Percentiles rank a stretch among this genome's conserved stretches.
phyloP scores from a whole-genome alignment of 306 rosid genomes.

The Quercus bicolor region DNA sequence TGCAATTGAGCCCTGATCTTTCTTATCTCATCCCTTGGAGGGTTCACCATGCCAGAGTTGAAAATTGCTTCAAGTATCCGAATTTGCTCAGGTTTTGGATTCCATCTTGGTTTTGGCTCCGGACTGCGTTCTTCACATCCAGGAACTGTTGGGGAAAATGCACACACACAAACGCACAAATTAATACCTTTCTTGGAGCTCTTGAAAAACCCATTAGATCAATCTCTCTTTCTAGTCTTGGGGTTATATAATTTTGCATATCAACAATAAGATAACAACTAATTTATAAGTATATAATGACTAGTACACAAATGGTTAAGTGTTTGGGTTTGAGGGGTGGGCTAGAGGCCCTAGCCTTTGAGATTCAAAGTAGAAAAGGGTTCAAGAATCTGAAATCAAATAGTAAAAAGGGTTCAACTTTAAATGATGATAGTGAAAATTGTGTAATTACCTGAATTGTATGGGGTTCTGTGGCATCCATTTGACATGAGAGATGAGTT shows the following conservation, averaged over 20 bases:
- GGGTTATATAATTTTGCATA: too few relatives aligned
- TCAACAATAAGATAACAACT: too few relatives aligned
- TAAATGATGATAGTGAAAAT: neutral
- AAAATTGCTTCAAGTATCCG: conserved; percentile 84
- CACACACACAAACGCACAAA: neutral
- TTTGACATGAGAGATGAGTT: conserved; percentile 55
- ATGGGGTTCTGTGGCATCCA: conserved; percentile 61
- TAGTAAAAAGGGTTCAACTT: neutral
- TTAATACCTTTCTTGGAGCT: neutral
- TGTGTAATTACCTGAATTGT: conserved; percentile 46
- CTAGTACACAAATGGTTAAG: too few relatives aligned
- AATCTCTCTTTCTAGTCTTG: too few relatives aligned
- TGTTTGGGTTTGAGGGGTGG: too few relatives aligned
- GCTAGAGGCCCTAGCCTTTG: too few relatives aligned
- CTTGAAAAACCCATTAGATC: neutral
- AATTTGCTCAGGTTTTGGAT: conserved; percentile 92
- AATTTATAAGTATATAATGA: too few relatives aligned
- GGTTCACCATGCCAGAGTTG: conserved; percentile 97
- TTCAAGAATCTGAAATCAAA: neutral
- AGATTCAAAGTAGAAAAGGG: neutral
- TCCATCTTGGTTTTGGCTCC: conserved; percentile 97
- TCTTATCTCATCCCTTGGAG: conserved; percentile 91
- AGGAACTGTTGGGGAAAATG: neutral
- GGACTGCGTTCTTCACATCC: conserved; percentile 86
- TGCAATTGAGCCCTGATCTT: conserved; percentile 86